Base-by-base conservation (phyloP, 2,329 filamentous ascomycete species). In the Sphaerulina vaccinii region DNA sequence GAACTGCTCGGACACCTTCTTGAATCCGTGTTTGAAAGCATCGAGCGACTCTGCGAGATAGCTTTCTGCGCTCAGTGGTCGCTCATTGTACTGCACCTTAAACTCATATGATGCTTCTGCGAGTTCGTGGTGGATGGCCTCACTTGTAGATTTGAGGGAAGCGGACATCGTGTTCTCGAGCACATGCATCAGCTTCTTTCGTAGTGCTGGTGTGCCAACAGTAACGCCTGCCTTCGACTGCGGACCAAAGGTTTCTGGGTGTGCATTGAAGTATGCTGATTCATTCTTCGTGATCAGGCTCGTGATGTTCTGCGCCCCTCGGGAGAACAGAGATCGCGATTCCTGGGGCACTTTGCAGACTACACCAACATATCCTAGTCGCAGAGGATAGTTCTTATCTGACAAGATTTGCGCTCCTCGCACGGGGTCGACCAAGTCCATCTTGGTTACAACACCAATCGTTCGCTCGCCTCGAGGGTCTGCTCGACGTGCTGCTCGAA, bases 51-150 rank as follows among this genome's bases (percentile, higher is more conserved):
- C 93, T 1, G 93, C 93, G 33, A 99, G 81, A 68, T 99, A 99
- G 3, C 92, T 96, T 68, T 99, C 93, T 1, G 93, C 93, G 44
- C 90, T 96, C 29, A 99, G 77, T 1, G 92, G 90, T 5, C 93
- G 85, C 68, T 99, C 93, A 65, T 99, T 99, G 74, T 99, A 99
- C 70, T 99, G 95, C 4, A 99, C 93, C 70, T 99, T 99, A 79
- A 96, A 99, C 71, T 99, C 92, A 67, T 99, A 99, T 0, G 89
- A 92, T 2, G 93, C 91, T 71, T 99, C 93, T 65, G 96, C 92
- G 0, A 99, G 82, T 70, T 99, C 93, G 68, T 96, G 90, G 56
- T 87, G 86, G 60, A 99, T 96, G 8, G 90, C 90, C 66, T 96
- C 90, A 62, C 88, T 88, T 3, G 93, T 99, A 49, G 84, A 84